Evolutionary conservation across 495 filamentous ascomycete genomes (phyloP).

Genomic region (Penicillium longicatenatum): DNA sequence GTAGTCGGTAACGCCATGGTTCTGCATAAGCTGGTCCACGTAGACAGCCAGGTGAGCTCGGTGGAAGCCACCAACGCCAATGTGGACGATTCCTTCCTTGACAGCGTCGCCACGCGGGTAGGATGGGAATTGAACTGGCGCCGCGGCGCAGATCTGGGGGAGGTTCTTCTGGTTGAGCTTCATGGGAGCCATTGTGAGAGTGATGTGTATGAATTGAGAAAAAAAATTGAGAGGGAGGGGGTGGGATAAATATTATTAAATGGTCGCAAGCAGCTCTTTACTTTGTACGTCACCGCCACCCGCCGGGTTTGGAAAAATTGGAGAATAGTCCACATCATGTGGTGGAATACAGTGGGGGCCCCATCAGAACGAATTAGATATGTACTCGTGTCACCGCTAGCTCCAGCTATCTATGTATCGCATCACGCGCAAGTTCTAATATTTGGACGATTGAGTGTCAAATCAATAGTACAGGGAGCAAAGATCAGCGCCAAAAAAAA

Average conservation of each 20-base stretch:
- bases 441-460: background rate
- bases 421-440: background rate
- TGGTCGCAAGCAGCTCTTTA: background rate
- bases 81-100: slow-evolving; percentile 53
- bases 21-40: slow-evolving; percentile 48
- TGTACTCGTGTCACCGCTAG: background rate
- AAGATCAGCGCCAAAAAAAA: background rate
- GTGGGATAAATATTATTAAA: background rate
- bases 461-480: background rate
- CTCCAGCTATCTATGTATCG: background rate
- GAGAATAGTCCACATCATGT: background rate
- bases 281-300: background rate
- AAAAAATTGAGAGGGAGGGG: background rate
- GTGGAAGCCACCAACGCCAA: slow-evolving; percentile 54
- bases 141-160: slow-evolving; percentile 33
- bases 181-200: slow-evolving; percentile 36
- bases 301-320: background rate
- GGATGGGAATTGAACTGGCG: slow-evolving; percentile 35
- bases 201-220: background rate
- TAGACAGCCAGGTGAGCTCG: slow-evolving; percentile 51
- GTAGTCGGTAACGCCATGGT: slow-evolving; percentile 43
- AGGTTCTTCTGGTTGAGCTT: slow-evolving; percentile 45
- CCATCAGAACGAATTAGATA: background rate
- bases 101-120: slow-evolving; percentile 41
- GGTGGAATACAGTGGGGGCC: background rate